Evolutionary conservation across 2,329 filamentous ascomycete genomes (phyloP), one percentile per base, ranked within the genome.

Genomic region (Tolypocladium cylindrosporum): DNA sequence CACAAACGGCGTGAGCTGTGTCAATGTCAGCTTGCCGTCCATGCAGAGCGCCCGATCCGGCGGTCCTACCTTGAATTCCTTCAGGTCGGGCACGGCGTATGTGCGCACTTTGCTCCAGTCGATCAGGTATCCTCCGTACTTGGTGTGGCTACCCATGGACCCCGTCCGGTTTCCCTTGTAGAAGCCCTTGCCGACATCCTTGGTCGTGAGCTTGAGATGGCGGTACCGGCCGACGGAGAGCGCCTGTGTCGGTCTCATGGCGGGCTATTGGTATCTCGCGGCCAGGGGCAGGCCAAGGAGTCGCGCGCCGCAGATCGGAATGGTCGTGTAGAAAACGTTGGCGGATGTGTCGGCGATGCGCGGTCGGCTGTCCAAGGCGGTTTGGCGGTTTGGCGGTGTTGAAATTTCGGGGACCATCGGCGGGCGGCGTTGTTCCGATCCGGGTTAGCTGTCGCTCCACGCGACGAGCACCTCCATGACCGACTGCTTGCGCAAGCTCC

Each of bases 81-180:
- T 79, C 60, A 95, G 72, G 53, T 80, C 79, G 0, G 93, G 92
- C 65, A 90, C 90, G 58, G 89, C 88, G 72, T 91, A 99, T 57
- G 92, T 96, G 73, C 93, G 87, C 68, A 97, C 90, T 76, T 95
- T 96, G 58, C 79, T 75, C 81, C 83, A 96, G 64, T 97, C 89
- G 64, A 97, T 86, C 53, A 85, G 72, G 74, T 94, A 99, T 55
- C 87, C 87, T 73, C 93, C 94, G 70, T 85, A 84, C 71, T 89
- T 89, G 57, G 89, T 92, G 75, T 95, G 90, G 16, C 79, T 76
- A 72, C 94, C 94, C 85, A 95, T 91, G 48, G 89, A 85, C 1
- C 94, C 94, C 1, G 91, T 88, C 53, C 92, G 82, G 67, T 89
- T 97, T 71, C 94, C 94, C 81, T 97, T 97, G 85, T 99, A 99